phyloP scores from a whole-genome alignment of 441 rosid genomes.

The Erysimum cheiri region DNA sequence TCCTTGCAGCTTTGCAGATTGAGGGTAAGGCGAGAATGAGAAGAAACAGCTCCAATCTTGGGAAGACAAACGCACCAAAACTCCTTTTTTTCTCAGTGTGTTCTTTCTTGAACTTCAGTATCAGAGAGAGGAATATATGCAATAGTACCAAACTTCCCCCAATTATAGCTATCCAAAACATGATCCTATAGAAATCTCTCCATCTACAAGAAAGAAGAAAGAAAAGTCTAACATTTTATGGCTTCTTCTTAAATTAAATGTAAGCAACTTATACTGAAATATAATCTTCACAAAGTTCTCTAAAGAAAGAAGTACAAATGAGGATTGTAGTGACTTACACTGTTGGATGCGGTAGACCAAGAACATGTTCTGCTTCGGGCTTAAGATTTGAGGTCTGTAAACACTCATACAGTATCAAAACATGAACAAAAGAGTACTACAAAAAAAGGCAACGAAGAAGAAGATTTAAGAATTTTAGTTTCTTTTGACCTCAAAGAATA shows the following conservation, averaged over 20 bases:
- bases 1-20: slow-evolving; percentile 69
- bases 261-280: neutral
- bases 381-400: slow-evolving; percentile 65
- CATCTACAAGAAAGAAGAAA: slow-evolving; percentile 58
- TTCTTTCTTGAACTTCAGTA: slow-evolving; percentile 61
- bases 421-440: neutral
- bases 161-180: slow-evolving; percentile 86
- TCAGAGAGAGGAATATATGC: slow-evolving; percentile 57
- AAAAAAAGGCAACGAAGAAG: neutral
- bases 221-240: neutral
- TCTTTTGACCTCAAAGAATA: slow-evolving; percentile 74
- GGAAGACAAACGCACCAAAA: slow-evolving; percentile 76
- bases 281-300: neutral
- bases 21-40: slow-evolving; percentile 80
- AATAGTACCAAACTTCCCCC: slow-evolving; percentile 66
- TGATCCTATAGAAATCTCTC: slow-evolving; percentile 81
- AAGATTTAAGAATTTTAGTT: neutral
- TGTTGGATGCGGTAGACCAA: slow-evolving; percentile 54
- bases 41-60: slow-evolving; percentile 87
- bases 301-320: slow-evolving; percentile 3
- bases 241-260: slow-evolving; percentile 5
- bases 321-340: slow-evolving; percentile 56
- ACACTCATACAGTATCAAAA: slow-evolving; percentile 25
- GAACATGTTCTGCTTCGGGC: slow-evolving; percentile 77
- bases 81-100: slow-evolving; percentile 50